Evolutionary conservation across 495 filamentous ascomycete species (phyloP), one percentile per base, ranked within the genome.

Genomic region (Collariella sp.): DNA sequence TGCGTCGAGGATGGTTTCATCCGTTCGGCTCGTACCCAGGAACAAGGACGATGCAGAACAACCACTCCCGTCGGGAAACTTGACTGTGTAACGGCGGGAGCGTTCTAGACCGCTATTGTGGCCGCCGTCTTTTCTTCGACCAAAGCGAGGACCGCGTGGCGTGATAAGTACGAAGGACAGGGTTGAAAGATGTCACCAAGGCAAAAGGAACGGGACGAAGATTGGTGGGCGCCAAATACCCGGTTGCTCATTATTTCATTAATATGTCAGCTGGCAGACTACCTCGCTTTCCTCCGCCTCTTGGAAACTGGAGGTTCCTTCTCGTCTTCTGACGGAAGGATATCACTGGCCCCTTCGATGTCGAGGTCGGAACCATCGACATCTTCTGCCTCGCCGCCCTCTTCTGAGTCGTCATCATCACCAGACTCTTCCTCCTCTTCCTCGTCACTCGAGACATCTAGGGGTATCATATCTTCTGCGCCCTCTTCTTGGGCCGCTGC

Each of bases 381-480:
- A 24, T 65, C 70, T 10, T 63, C 67, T 11, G 73, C 72, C 31
- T 66, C 74, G 36, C 73, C 73, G 40, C 54, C 50, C 6, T 46
- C 56, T 20, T 57, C 56, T 22, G 57, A 57, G 23, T 55, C 50
- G 43, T 62, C 57, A 19, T 68, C 65, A 47, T 68, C 67, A 5
- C 50, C 60, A 19, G 60, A 61, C n/a, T 58, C 69, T 16, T 63
- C 70, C 16, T 67, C 68, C 9, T 75, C 74, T 18, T 74, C 73
- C 39, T 73, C 74, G 49, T 77, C 75, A 52, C 73, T 74, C 38
- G 76, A 68, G 44, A 73, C 76, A 42, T 72, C 75, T 34, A 79
- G 67, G 68, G 76, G 73, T 67, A 70, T 76, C 70, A 79, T 73
- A 55, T 77, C 76, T 59, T 75, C 75, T 11, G 71, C 70, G 42